A percentile compares a stretch with the other conserved stretches of the same genome.
phyloP scores from a whole-genome alignment of 2,329 filamentous ascomycete species.

The Myrmaecium sp. region DNA sequence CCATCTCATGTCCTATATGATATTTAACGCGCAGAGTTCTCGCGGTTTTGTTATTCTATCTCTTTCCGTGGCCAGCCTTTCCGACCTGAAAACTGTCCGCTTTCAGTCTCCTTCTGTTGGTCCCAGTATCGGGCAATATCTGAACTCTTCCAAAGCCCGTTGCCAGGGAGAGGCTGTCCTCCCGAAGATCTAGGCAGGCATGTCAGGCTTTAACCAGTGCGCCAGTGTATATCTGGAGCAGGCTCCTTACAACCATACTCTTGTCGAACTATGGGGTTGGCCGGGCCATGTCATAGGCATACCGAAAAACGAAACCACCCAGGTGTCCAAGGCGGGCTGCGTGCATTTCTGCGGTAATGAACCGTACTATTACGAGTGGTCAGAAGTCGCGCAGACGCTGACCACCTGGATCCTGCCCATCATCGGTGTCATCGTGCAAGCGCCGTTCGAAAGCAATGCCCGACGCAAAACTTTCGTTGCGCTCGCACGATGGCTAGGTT shows the following conservation, averaged over 20 bases:
- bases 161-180: too few relatives aligned
- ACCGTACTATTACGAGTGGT: constrained; percentile 17
- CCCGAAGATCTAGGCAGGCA: too few relatives aligned
- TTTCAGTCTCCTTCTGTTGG: too few relatives aligned
- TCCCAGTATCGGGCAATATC: too few relatives aligned
- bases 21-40: too few relatives aligned
- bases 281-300: constrained; percentile 8
- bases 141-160: too few relatives aligned
- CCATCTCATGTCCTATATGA: too few relatives aligned
- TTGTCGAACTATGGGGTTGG: constrained; percentile 1
- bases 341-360: constrained; percentile 16
- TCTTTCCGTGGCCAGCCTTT: too few relatives aligned
- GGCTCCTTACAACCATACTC: constrained; percentile 1
- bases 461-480: constrained; percentile 19
- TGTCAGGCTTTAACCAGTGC: too few relatives aligned
- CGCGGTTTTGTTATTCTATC: too few relatives aligned
- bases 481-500: constrained; percentile 20
- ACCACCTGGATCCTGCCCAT: constrained; percentile 25
- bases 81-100: too few relatives aligned
- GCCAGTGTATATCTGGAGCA: too few relatives aligned
- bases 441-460: constrained; percentile 25
- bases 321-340: constrained; percentile 18
- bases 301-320: constrained; percentile 8
- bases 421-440: constrained; percentile 22
- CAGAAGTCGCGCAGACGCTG: constrained; percentile 15